Evolutionary conservation across 2,329 filamentous ascomycete species (phyloP), one percentile per base, ranked within the genome.

Genomic region (Alternaria consortialis): DNA sequence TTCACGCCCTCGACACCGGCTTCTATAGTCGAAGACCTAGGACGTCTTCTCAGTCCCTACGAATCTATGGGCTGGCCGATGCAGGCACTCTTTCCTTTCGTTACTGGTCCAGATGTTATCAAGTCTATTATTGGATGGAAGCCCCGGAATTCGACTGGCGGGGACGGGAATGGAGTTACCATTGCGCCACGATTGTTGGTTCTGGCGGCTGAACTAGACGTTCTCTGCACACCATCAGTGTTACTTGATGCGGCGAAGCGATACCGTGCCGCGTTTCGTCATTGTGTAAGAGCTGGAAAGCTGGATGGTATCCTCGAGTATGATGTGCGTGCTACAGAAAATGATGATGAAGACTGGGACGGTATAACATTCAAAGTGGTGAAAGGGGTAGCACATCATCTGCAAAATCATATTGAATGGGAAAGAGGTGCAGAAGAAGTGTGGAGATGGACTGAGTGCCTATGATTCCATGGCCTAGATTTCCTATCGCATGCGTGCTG

Each of bases 1-100:
- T 87, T 87, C 70, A 82, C 83, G 50, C 65, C 79, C 0, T 63
- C 71, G 20, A 83, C 82, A 47, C 79, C 82, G 0, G 72, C 78
- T 5, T 63, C 72, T 2, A 73, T 81, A 5, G 78, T 86, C 2
- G 51, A 72, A 3, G 72, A 76, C 2, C 83, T 87, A 53, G 80
- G 83, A 64, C 66, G 69, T 1, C 77, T 79, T 4, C 76, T 84
- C 58, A 79, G 79, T 27, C 77, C 80, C 4, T 88, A 85, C 62
- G 85, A 87, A 67, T 84, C 80, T 62, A 84, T 84, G 68, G 66
- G 81, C 32, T 87, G 84, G 85, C 81, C 84, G 0, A 57, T 84
- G 36, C 82, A 82, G 53, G 84, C 85, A 76, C 77, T 84, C 59
- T 73, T 77, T 3, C 58, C 66, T 3, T 85, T 86, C 63, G 77